Conservation (phyloP, 1,284 basidiomycete species). For the Pseudozyma tsukubaensis region DNA sequence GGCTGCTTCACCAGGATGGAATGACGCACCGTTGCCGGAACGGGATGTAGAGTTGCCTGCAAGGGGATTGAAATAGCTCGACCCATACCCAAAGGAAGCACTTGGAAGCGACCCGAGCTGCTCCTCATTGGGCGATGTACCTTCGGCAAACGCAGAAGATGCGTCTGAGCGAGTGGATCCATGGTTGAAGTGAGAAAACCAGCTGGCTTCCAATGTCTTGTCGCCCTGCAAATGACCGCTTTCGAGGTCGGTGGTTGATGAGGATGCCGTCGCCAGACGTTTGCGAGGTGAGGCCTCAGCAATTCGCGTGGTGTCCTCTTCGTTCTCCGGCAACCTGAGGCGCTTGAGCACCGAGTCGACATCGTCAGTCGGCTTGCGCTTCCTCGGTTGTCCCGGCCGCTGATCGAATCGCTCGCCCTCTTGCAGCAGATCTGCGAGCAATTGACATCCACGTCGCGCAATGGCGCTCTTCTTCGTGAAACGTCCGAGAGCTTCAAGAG, state of each 20-base stretch:
- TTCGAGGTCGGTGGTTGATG: conserved; percentile 1
- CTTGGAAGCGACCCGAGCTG: conserved; percentile 11
- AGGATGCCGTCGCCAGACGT: background rate
- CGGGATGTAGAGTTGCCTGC: conserved; percentile 44
- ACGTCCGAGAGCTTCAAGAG: conserved; percentile 34
- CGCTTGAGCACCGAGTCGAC: conserved; percentile 40
- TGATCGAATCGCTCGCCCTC: conserved; percentile 39
- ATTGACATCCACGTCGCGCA: conserved; percentile 44
- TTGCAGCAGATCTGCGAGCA: conserved; percentile 38
- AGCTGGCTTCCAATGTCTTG: conserved; percentile 29
- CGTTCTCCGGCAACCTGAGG: conserved; percentile 30
- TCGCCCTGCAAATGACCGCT: conserved; percentile 2
- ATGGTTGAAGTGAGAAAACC: conserved; percentile 40
- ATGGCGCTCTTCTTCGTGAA: conserved; percentile 49
- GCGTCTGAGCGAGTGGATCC: conserved; percentile 30
- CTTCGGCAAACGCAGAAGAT: conserved; percentile 29
- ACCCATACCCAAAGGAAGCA: conserved; percentile 39
- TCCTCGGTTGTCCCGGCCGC: conserved; percentile 16
- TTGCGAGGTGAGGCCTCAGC: background rate
- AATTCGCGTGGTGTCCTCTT: conserved; percentile 7
- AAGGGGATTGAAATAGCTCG: conserved; percentile 42
- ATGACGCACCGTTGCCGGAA: conserved; percentile 8
- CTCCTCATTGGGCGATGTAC: conserved; percentile 30
- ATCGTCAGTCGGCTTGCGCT: conserved; percentile 29
- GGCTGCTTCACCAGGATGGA: conserved; percentile 29